These are phyloP conservation scores for Castanea sativa DNA, from an alignment of 306 rosid species.

Conservation along the genomic window DNA sequence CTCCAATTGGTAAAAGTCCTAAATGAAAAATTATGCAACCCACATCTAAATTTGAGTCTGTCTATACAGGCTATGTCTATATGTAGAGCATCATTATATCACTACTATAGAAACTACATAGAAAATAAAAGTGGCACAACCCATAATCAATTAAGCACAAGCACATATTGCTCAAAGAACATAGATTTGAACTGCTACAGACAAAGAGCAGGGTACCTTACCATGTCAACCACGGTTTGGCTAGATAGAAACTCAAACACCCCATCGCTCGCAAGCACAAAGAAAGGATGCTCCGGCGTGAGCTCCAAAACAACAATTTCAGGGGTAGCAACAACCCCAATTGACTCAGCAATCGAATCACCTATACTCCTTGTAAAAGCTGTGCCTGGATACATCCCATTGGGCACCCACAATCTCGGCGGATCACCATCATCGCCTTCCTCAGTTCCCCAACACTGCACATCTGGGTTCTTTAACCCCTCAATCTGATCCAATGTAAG, in stretches of 20 bases:
- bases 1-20: not conserved
- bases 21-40: not conserved
- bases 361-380: constrained; percentile 96
- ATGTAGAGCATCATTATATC: not conserved
- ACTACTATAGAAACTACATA: not conserved
- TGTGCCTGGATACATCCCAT: constrained; percentile 98
- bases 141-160: not conserved
- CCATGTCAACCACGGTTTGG: constrained; percentile 95
- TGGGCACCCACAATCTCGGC: constrained; percentile 93
- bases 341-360: constrained; percentile 87
- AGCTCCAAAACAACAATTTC: constrained; percentile 91
- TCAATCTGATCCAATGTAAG: constrained; percentile 98
- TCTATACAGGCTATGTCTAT: not conserved
- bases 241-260: constrained; percentile 98
- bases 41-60: not conserved
- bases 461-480: constrained; percentile 89
- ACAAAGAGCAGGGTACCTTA: constrained; percentile 35
- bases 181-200: constrained; percentile 4
- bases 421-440: constrained; percentile 98
- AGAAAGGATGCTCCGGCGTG: constrained; percentile 76
- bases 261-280: constrained; percentile 95
- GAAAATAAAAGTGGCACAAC: not conserved
- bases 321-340: constrained; percentile 96
- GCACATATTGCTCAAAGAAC: not conserved
- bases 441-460: constrained; percentile 92